Percentiles rank a stretch among this genome's conserved stretches.
Conservation (phyloP, 345 rosid genomes). For the Camelina sativa region DNA sequence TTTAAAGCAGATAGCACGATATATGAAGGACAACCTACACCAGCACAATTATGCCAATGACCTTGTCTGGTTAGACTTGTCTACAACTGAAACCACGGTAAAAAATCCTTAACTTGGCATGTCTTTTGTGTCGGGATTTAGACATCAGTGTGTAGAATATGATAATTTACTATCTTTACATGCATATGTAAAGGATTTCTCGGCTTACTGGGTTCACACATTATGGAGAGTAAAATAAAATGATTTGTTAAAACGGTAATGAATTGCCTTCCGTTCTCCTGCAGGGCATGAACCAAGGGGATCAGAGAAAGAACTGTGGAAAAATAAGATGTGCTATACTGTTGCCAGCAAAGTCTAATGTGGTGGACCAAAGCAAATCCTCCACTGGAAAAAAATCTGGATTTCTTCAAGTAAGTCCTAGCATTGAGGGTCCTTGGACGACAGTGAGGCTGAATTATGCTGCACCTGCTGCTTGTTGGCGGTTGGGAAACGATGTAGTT, state of each 20-base stretch:
- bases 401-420: slow-evolving; percentile 91
- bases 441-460: slow-evolving; percentile 92
- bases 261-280: slow-evolving; percentile 32
- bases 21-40: slow-evolving; percentile 49
- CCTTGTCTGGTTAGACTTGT: slow-evolving; percentile 73
- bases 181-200: slow-evolving; percentile 19
- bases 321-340: slow-evolving; percentile 78
- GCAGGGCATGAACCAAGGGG: slow-evolving; percentile 55
- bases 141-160: slow-evolving; percentile 16
- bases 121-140: slow-evolving; percentile 9
- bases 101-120: slow-evolving; percentile 21
- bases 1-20: slow-evolving; percentile 62
- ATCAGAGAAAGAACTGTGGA: slow-evolving; percentile 50
- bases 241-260: slow-evolving; percentile 21
- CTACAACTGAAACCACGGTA: slow-evolving; percentile 60
- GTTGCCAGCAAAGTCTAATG: slow-evolving; percentile 60
- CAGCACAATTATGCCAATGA: slow-evolving; percentile 55
- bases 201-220: slow-evolving; percentile 13
- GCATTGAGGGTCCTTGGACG: slow-evolving; percentile 94
- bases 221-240: neutral
- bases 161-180: neutral
- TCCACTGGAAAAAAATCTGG: slow-evolving; percentile 61
- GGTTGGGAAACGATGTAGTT: slow-evolving; percentile 85
- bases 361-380: slow-evolving; percentile 49
- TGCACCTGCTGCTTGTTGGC: slow-evolving; percentile 98